Conservation (phyloP, 768 basidiomycete genomes). For the Trametes meyenii region DNA sequence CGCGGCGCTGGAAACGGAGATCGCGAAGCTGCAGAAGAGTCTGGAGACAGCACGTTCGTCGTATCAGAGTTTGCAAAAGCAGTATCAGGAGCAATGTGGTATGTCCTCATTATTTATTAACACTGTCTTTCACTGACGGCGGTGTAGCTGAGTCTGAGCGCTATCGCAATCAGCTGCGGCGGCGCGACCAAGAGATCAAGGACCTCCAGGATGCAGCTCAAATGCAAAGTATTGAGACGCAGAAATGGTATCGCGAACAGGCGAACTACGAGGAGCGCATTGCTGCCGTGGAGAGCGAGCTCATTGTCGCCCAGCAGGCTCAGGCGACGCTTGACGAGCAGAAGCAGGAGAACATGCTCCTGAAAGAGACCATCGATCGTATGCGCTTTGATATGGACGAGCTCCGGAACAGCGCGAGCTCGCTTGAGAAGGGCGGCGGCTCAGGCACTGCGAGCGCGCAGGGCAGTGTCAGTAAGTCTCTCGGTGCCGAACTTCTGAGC, state of each 20-base stretch:
- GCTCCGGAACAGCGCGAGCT: conserved; percentile 58
- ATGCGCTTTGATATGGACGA: conserved; percentile 95
- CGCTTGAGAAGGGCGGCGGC: conserved; percentile 37
- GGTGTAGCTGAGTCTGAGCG: conserved; percentile 72
- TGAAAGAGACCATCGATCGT: conserved; percentile 96
- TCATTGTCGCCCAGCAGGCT: conserved; percentile 68
- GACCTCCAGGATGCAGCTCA: conserved; percentile 59
- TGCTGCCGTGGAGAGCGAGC: conserved; percentile 67
- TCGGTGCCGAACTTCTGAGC: conserved; percentile 72
- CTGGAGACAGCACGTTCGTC: conserved; percentile 74
- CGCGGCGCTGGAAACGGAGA: conserved; percentile 71
- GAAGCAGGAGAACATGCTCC: conserved; percentile 89
- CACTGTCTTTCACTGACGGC: background rate
- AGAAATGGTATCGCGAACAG: conserved; percentile 69
- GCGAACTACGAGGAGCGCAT: conserved; percentile 75
- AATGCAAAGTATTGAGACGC: conserved; percentile 65
- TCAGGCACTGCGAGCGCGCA: conserved; percentile 51
- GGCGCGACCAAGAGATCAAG: conserved; percentile 74
- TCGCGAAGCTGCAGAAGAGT: conserved; percentile 71
- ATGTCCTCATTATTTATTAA: conserved; percentile 35
- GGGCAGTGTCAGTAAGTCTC: conserved; percentile 68
- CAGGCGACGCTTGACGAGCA: conserved; percentile 83
- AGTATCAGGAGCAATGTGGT: conserved; percentile 90
- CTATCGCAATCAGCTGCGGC: conserved; percentile 72
- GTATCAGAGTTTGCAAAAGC: conserved; percentile 79